These are phyloP conservation scores for Penicillium coffeae DNA, from an alignment of 495 filamentous ascomycete species.

Conservation along the genomic window DNA sequence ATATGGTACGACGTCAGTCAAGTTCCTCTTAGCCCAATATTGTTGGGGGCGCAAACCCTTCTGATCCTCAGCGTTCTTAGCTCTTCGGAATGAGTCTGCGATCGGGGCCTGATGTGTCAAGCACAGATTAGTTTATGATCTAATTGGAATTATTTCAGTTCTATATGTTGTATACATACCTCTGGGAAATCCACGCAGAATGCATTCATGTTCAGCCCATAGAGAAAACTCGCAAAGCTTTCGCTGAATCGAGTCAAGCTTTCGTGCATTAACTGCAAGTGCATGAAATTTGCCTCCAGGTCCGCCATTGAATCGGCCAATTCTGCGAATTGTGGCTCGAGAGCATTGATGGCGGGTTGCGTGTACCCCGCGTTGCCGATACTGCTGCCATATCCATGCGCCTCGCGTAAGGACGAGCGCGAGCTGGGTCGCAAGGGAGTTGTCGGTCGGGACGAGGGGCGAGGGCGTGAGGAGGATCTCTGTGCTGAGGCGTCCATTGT, in stretches of 20 bases:
- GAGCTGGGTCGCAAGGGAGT: constrained; percentile 91
- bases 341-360: constrained; percentile 69
- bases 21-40: background rate
- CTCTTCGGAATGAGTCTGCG: constrained; percentile 68
- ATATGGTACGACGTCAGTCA: background rate
- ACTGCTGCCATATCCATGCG: constrained; percentile 50
- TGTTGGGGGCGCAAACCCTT: constrained; percentile 26
- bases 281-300: constrained; percentile 95
- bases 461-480: constrained; percentile 40
- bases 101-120: constrained; percentile 52
- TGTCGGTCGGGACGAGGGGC: constrained; percentile 70
- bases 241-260: constrained; percentile 91
- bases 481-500: constrained; percentile 33
- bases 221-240: constrained; percentile 91
- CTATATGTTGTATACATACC: constrained; percentile 41
- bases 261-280: constrained; percentile 95
- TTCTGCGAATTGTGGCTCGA: constrained; percentile 90
- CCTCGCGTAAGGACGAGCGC: constrained; percentile 77
- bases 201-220: constrained; percentile 97
- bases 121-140: background rate
- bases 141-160: background rate
- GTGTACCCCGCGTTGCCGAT: constrained; percentile 44
- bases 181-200: constrained; percentile 98
- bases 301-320: constrained; percentile 92
- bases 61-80: constrained; percentile 51